phyloP scores from a whole-genome alignment of 345 rosid genomes.

The Lepidium aucheri region DNA sequence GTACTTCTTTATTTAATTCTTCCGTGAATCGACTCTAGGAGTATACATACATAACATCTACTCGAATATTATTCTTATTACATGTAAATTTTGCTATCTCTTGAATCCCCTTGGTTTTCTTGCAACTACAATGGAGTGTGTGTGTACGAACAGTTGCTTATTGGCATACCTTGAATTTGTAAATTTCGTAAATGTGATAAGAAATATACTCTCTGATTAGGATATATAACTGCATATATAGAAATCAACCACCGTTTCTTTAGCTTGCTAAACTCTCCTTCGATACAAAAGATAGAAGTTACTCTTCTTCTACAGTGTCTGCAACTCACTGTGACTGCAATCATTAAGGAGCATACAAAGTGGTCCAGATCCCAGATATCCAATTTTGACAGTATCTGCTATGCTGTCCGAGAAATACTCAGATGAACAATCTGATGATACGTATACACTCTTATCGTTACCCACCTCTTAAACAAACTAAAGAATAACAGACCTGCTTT shows the following conservation, averaged over 20 bases:
- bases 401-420: neutral
- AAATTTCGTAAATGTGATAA: neutral
- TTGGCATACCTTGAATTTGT: slow-evolving; percentile 3
- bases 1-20: neutral
- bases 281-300: neutral
- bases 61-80: neutral
- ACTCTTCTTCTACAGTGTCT: neutral
- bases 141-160: slow-evolving; percentile 4
- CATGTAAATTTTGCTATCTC: neutral
- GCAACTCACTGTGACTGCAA: neutral
- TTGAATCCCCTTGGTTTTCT: slow-evolving; percentile 3
- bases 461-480: neutral
- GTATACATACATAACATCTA: neutral
- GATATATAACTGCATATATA: slow-evolving; percentile 4
- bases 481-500: neutral
- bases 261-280: slow-evolving; percentile 5
- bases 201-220: neutral
- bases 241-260: neutral
- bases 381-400: neutral
- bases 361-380: neutral
- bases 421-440: slow-evolving; percentile 1
- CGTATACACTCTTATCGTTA: neutral
- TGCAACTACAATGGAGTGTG: neutral
- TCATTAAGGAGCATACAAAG: neutral
- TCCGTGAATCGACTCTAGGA: neutral